Evolutionary conservation across 1,139 yeast species (phyloP).

Genomic region (Eremothecium cymbalariae): DNA sequence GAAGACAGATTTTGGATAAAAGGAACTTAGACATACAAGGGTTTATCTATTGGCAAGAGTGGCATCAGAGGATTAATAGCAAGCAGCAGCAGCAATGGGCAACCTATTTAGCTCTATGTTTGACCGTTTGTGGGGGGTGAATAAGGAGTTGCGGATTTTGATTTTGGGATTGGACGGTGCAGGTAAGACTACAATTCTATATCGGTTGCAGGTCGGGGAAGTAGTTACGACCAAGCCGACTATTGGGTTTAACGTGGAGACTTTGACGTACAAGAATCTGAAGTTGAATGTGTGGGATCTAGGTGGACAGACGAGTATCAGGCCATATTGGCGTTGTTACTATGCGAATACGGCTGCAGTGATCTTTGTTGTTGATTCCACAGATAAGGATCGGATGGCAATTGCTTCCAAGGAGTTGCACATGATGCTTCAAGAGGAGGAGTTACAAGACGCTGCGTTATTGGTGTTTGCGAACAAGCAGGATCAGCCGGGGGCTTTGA

Average conservation of each 20-base stretch:
- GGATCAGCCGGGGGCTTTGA: slow-evolving; percentile 91
- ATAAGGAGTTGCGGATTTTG: slow-evolving; percentile 83
- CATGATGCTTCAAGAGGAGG: slow-evolving; percentile 89
- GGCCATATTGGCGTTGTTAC: slow-evolving; percentile 98
- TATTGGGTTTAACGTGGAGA: slow-evolving; percentile 95
- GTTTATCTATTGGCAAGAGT: too few relatives aligned
- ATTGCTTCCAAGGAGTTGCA: slow-evolving; percentile 84
- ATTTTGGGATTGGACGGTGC: slow-evolving; percentile 96
- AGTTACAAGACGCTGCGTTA: slow-evolving; percentile 78
- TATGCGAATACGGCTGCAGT: slow-evolving; percentile 94
- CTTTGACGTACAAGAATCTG: slow-evolving; percentile 79
- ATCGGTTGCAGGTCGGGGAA: slow-evolving; percentile 87
- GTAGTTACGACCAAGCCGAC: slow-evolving; percentile 93
- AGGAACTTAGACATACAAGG: too few relatives aligned
- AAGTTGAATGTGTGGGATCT: slow-evolving; percentile 87
- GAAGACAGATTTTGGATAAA: too few relatives aligned
- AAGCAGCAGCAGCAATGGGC: slow-evolving; percentile 47
- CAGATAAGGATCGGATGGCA: slow-evolving; percentile 88
- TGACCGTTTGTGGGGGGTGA: slow-evolving; percentile 80
- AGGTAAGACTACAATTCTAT: slow-evolving; percentile 91
- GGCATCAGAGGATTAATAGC: too few relatives aligned
- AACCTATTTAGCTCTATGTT: slow-evolving; percentile 80
- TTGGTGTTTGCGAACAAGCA: slow-evolving; percentile 95
- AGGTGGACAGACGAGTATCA: slow-evolving; percentile 93
- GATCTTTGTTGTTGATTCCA: slow-evolving; percentile 93